Percentiles rank a stretch among this genome's conserved stretches.
Conservation (phyloP, 2,329 filamentous ascomycete species). For the Paraphoma sp. region DNA sequence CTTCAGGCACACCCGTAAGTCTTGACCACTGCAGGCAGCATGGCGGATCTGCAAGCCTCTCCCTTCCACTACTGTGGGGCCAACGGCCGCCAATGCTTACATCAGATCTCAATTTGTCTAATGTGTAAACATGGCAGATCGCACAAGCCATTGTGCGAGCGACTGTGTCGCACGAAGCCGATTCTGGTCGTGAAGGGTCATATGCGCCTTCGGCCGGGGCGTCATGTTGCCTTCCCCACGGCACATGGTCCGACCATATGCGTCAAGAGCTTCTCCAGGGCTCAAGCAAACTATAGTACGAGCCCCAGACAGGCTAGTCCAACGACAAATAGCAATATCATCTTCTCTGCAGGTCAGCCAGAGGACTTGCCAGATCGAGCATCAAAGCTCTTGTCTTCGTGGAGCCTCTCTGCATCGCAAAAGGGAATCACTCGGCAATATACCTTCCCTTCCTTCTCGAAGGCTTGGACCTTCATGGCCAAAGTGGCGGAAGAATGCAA, state of each 20-base stretch:
- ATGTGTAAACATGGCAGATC: constrained; percentile 20
- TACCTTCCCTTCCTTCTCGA: constrained; percentile 37
- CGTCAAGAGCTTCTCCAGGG: constrained; percentile 13
- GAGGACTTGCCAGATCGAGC: constrained; percentile 33
- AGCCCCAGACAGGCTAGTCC: background rate
- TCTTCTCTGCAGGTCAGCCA: constrained; percentile 38
- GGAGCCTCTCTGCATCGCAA: constrained; percentile 29
- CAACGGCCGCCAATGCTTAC: constrained; percentile 28
- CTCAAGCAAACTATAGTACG: background rate
- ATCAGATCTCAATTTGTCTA: constrained; percentile 34
- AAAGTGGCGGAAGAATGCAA: constrained; percentile 44
- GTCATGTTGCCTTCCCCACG: background rate
- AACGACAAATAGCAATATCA: constrained; percentile 14
- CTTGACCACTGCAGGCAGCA: constrained; percentile 14
- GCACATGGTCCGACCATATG: constrained; percentile 2
- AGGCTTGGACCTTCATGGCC: constrained; percentile 44
- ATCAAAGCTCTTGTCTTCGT: constrained; percentile 26
- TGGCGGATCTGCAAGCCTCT: constrained; percentile 25
- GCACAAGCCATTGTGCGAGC: constrained; percentile 9
- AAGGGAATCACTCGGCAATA: constrained; percentile 37
- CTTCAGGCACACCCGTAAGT: constrained; percentile 34
- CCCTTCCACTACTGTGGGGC: constrained; percentile 16
- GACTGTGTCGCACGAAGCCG: constrained; percentile 14
- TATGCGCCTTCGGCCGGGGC: background rate
- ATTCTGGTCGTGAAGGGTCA: constrained; percentile 5